phyloP scores from a whole-genome alignment of 371 early-diverging fungal genomes.

The Mortierella sp. region DNA sequence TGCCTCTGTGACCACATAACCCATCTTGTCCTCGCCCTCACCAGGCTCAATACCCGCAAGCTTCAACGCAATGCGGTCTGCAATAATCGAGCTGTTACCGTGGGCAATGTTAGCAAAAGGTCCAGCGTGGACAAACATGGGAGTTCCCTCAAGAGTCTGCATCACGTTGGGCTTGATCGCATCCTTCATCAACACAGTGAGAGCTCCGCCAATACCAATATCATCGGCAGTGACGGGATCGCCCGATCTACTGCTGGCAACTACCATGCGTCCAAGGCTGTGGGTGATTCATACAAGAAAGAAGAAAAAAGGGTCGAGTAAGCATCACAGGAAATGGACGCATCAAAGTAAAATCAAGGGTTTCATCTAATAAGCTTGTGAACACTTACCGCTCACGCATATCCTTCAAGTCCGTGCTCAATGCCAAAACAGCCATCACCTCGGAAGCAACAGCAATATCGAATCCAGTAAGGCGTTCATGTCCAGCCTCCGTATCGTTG shows the following conservation, averaged over 20 bases:
- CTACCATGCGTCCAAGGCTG: slow-evolving; percentile 91
- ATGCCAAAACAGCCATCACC: slow-evolving; percentile 97
- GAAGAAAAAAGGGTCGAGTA: background rate
- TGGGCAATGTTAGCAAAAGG: slow-evolving; percentile 99
- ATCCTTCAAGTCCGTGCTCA: slow-evolving; percentile 88
- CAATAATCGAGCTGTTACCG: slow-evolving; percentile 94
- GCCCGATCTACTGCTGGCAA: slow-evolving; percentile 85
- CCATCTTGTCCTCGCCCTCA: slow-evolving; percentile 70
- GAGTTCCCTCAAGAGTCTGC: slow-evolving; percentile 98
- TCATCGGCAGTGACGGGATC: slow-evolving; percentile 95
- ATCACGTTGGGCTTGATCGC: slow-evolving; percentile 97
- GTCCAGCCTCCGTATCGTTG: slow-evolving; percentile 88
- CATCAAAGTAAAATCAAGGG: background rate
- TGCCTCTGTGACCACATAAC: slow-evolving; percentile 96
- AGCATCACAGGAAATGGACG: background rate
- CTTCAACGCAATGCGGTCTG: slow-evolving; percentile 96
- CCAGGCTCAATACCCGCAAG: slow-evolving; percentile 79
- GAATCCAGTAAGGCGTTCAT: slow-evolving; percentile 90
- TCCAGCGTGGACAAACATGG: slow-evolving; percentile 97
- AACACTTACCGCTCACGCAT: slow-evolving; percentile 82
- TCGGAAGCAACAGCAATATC: slow-evolving; percentile 97
- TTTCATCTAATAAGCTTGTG: background rate
- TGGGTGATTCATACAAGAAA: background rate
- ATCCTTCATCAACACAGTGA: slow-evolving; percentile 97
- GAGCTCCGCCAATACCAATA: slow-evolving; percentile 93